Evolutionary conservation across 306 rosid species (phyloP).

Genomic region (Citrullus colocynthis): DNA sequence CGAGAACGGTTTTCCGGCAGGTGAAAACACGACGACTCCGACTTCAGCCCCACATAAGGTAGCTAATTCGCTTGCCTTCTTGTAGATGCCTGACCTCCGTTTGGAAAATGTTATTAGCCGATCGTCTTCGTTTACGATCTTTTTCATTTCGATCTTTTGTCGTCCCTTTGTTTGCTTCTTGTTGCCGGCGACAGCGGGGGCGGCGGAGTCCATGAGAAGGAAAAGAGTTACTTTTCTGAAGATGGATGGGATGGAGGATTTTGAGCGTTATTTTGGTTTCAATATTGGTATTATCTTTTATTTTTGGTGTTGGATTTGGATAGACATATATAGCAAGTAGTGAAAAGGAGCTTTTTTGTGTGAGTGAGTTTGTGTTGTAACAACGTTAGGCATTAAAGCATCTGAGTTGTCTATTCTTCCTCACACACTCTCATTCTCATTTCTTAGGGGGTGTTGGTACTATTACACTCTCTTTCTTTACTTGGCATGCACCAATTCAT

Average conservation of each 20-base stretch:
- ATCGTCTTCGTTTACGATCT: constrained; percentile 19
- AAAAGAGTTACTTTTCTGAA: not conserved
- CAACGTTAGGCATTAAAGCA: not conserved
- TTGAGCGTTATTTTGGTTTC: not conserved
- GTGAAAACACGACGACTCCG: constrained; percentile 19
- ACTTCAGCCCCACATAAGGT: constrained; percentile 27
- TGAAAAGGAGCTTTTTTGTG: not conserved
- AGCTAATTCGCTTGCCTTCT: constrained; percentile 19
- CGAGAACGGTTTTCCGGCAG: constrained; percentile 24
- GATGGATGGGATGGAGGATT: not conserved
- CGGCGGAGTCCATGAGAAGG: not conserved
- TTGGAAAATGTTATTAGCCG: constrained; percentile 23
- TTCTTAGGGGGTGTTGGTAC: not conserved
- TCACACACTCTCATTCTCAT: not conserved
- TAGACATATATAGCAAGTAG: not conserved
- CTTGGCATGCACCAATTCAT: too few species aligned
- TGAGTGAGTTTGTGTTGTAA: not conserved
- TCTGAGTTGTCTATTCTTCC: not conserved
- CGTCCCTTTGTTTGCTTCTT: constrained; percentile 22
- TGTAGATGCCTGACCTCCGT: constrained; percentile 18
- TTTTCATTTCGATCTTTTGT: constrained; percentile 28
- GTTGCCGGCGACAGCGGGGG: not conserved
- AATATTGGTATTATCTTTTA: too few species aligned
- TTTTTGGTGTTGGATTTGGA: not conserved
- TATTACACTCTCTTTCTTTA: not conserved